A percentile compares a stretch with the other conserved stretches of the same genome.
Evolutionary conservation across 1,284 basidiomycete genomes (phyloP).

Genomic region (Naganishia liquefaciens): DNA sequence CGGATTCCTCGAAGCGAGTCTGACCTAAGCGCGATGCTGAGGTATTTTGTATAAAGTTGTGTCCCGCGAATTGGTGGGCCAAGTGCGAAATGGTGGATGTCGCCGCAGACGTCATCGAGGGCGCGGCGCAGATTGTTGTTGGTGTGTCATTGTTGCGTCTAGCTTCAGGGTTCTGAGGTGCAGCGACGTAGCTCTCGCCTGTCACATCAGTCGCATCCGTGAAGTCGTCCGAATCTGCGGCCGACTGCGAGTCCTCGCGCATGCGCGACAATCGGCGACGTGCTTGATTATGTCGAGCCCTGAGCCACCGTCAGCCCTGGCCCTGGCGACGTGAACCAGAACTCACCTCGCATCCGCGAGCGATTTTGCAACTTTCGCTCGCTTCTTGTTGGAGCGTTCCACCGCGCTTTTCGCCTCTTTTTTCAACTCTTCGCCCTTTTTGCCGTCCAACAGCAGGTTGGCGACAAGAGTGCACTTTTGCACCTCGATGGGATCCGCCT

Average conservation of each 20-base stretch:
- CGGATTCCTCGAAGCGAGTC: neutral
- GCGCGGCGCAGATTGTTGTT: slow-evolving; percentile 2
- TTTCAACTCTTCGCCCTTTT: slow-evolving; percentile 69
- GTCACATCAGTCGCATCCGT: slow-evolving; percentile 3
- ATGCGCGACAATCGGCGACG: slow-evolving; percentile 10
- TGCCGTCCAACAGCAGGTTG: slow-evolving; percentile 70
- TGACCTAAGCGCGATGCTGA: slow-evolving; percentile 14
- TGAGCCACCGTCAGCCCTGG: neutral
- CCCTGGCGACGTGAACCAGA: neutral
- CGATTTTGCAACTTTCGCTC: slow-evolving; percentile 15
- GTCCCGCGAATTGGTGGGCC: slow-evolving; percentile 3
- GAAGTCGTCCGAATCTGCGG: neutral
- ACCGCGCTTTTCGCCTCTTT: slow-evolving; percentile 61
- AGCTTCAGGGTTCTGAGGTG: too few species aligned
- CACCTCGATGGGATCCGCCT: slow-evolving; percentile 56
- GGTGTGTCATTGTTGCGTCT: slow-evolving; percentile 9
- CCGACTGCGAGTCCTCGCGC: slow-evolving; percentile 17
- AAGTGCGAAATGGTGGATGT: slow-evolving; percentile 6
- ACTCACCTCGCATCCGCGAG: slow-evolving; percentile 30
- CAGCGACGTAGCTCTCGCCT: neutral
- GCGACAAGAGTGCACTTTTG: slow-evolving; percentile 62
- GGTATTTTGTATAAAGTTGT: slow-evolving; percentile 15
- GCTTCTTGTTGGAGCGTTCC: slow-evolving; percentile 26
- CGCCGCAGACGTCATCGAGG: too few species aligned
- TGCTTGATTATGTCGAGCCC: slow-evolving; percentile 11